Conservation (phyloP, 1,284 basidiomycete genomes). For the Ceratobasidium sp. region DNA sequence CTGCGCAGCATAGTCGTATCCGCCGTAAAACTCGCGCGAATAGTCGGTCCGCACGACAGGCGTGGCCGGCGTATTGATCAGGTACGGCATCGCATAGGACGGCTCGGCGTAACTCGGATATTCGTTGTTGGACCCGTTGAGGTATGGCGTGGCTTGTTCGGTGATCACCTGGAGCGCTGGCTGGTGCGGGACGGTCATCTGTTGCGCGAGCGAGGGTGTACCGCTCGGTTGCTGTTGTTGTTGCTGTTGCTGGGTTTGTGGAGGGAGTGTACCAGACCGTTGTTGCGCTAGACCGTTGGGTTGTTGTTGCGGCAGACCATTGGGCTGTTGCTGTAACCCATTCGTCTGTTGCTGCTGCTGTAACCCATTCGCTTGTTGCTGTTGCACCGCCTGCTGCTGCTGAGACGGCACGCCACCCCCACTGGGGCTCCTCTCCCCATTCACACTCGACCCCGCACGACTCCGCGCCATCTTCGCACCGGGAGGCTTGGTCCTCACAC, state of each 20-base stretch:
- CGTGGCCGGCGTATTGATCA: conserved; percentile 8
- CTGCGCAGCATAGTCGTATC: conserved; percentile 19
- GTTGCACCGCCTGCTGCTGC: conserved; percentile 2
- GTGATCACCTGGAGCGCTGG: conserved; percentile 22
- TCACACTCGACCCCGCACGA: conserved; percentile 22
- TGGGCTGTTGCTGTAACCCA: neutral
- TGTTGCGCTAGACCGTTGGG: neutral
- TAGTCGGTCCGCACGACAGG: conserved; percentile 1
- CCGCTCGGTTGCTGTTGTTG: neutral
- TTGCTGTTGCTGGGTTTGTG: too few species aligned
- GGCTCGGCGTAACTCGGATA: conserved; percentile 10
- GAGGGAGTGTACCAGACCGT: neutral
- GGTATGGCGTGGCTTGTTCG: conserved; percentile 18
- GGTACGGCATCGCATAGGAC: conserved; percentile 8
- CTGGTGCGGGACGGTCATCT: conserved; percentile 21
- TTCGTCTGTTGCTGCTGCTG: conserved; percentile 6
- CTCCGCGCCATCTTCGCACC: conserved; percentile 18
- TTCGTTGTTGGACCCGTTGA: neutral
- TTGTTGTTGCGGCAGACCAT: neutral
- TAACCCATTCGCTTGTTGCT: neutral
- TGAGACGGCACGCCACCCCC: conserved; percentile 7
- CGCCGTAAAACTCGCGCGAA: conserved; percentile 33
- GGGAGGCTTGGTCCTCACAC: conserved; percentile 28
- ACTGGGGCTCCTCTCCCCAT: conserved; percentile 19
- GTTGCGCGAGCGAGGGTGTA: neutral